These are phyloP conservation scores for Hippophae rhamnoides DNA, from an alignment of 306 rosid species.

Conservation along the genomic window DNA sequence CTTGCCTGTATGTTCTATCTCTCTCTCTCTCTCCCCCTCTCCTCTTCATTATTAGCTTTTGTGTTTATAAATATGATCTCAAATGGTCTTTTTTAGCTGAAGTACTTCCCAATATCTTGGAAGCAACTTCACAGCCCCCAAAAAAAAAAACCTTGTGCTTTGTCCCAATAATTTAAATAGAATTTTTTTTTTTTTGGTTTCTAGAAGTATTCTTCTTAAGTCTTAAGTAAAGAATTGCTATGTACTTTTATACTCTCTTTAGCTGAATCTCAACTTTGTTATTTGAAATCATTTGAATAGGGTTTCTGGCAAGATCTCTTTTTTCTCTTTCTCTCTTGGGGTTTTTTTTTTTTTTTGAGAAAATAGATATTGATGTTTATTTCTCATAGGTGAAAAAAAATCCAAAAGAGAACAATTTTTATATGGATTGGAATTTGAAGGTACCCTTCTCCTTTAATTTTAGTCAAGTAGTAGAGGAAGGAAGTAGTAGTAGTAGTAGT, in stretches of 20 bases:
- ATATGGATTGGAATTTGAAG: constrained; percentile 91
- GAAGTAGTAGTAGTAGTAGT: not conserved
- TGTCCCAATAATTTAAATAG: too few relatives aligned
- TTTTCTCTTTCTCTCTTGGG: not conserved
- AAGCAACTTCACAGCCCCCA: not conserved
- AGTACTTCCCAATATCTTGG: constrained; percentile 31
- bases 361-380: constrained; percentile 6
- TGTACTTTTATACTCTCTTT: too few relatives aligned
- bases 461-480: constrained; percentile 45
- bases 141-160: too few relatives aligned
- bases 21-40: constrained; percentile 9
- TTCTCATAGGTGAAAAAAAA: constrained; percentile 21
- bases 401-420: constrained; percentile 10
- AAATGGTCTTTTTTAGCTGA: constrained; percentile 14
- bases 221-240: too few relatives aligned
- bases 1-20: constrained; percentile 21
- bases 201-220: too few relatives aligned
- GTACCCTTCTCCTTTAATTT: constrained; percentile 66
- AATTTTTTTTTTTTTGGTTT: too few relatives aligned
- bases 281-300: too few relatives aligned
- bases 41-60: constrained; percentile 7
- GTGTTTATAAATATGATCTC: constrained; percentile 12
- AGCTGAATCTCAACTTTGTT: too few relatives aligned
- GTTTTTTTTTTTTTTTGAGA: constrained; percentile 2
- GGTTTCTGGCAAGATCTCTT: too few relatives aligned